Conservation (phyloP, 305 asterid species). For the Fraxinus xanthoxyloides region DNA sequence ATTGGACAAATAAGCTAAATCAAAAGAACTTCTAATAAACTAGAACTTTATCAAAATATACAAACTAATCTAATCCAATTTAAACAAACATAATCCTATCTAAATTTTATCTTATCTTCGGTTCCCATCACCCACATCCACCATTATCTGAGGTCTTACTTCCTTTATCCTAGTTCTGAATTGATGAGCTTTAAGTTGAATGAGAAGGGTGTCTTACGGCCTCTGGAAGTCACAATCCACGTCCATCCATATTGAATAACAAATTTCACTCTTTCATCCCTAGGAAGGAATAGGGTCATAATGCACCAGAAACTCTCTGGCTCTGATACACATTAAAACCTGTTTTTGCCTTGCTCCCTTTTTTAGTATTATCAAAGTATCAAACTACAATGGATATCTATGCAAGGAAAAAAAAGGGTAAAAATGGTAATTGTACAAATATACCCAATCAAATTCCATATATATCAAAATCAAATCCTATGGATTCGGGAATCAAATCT, state of each 20-base stretch:
- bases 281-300: neutral
- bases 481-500: neutral
- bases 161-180: neutral
- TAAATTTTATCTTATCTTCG: neutral
- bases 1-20: neutral
- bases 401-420: neutral
- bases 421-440: neutral
- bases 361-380: neutral
- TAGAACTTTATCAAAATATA: neutral
- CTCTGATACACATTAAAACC: neutral
- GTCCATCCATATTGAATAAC: neutral
- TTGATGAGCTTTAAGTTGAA: neutral
- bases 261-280: neutral
- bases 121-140: neutral
- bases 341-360: neutral
- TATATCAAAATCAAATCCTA: neutral
- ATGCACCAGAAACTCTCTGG: neutral
- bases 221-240: neutral
- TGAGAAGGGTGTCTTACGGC: neutral
- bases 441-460: neutral
- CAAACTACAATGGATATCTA: neutral
- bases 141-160: neutral
- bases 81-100: neutral
- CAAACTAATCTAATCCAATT: neutral
- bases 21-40: neutral